Evolutionary conservation across 305 asterid species (phyloP).

Genomic region (Withania somnifera): DNA sequence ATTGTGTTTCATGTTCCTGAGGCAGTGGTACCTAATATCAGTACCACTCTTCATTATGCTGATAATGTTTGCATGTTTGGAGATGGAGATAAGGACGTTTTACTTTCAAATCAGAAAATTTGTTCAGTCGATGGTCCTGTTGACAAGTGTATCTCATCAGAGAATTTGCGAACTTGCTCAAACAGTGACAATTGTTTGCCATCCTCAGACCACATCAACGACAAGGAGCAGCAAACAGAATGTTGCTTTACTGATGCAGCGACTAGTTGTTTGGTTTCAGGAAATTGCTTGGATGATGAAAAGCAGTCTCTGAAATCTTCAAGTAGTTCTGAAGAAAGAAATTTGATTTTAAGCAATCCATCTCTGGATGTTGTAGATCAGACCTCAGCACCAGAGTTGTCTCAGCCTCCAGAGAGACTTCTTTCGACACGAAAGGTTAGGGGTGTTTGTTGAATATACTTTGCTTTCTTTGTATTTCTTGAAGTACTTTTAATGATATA

Average conservation of each 20-base stretch:
- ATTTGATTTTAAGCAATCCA: constrained; percentile 16
- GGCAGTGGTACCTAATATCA: constrained; percentile 5
- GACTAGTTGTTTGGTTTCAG: constrained; percentile 12
- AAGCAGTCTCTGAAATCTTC: constrained; percentile 18
- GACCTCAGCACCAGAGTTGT: constrained; percentile 20
- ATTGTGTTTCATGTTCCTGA: constrained; percentile 25
- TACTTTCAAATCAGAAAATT: constrained; percentile 18
- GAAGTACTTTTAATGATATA: background rate
- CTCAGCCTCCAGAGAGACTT: constrained; percentile 58
- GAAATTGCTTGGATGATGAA: constrained; percentile 19
- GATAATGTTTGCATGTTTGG: constrained; percentile 13
- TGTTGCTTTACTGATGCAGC: constrained; percentile 13
- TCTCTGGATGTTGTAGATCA: constrained; percentile 17
- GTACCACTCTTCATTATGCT: constrained; percentile 17
- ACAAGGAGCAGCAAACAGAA: constrained; percentile 20
- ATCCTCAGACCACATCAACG: constrained; percentile 13
- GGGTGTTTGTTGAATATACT: constrained; percentile 12
- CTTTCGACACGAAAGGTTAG: constrained; percentile 64
- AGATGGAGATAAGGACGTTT: constrained; percentile 16
- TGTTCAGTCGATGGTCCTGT: constrained; percentile 14
- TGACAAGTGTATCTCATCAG: constrained; percentile 12
- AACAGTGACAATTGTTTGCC: constrained; percentile 19
- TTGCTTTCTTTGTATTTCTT: constrained; percentile 3
- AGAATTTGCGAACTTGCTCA: constrained; percentile 5
- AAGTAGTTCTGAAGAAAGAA: constrained; percentile 18